These are phyloP conservation scores for Hibiscus mutabilis DNA, from an alignment of 345 rosid genomes.

Conservation along the genomic window DNA sequence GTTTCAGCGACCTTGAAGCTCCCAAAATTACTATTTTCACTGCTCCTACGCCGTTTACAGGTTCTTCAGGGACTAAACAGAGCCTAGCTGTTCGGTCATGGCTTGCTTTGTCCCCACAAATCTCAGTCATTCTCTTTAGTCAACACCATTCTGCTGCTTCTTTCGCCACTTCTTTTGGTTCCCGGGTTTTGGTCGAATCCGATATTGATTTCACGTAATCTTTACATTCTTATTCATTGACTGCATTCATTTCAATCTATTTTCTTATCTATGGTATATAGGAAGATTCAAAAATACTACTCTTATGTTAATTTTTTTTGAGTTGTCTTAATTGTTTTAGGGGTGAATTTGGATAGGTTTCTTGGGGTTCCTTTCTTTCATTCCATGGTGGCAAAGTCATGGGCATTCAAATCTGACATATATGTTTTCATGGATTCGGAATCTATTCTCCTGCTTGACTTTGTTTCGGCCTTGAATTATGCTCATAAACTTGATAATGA, in stretches of 20 bases:
- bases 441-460: slow-evolving; percentile 53
- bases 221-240: not conserved
- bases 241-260: slow-evolving; percentile 32
- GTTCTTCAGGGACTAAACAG: slow-evolving; percentile 42
- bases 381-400: slow-evolving; percentile 68
- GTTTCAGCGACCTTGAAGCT: not conserved
- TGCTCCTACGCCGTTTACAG: slow-evolving; percentile 37
- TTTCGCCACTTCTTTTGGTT: slow-evolving; percentile 40
- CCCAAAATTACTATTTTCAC: slow-evolving; percentile 65
- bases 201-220: slow-evolving; percentile 67
- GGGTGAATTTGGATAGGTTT: slow-evolving; percentile 41
- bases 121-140: slow-evolving; percentile 59
- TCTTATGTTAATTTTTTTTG: too few relatives aligned
- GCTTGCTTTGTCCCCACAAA: slow-evolving; percentile 68
- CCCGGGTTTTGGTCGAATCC: slow-evolving; percentile 62
- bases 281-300: too few relatives aligned
- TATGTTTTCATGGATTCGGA: slow-evolving; percentile 44
- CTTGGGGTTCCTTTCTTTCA: slow-evolving; percentile 82
- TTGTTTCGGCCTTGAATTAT: slow-evolving; percentile 43
- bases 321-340: not conserved
- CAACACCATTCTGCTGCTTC: slow-evolving; percentile 47
- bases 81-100: slow-evolving; percentile 59
- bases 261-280: not conserved
- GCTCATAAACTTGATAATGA: slow-evolving; percentile 55
- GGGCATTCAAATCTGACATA: slow-evolving; percentile 41